phyloP scores from a whole-genome alignment of 208 protist genomes.

The Balamuthia mandrillaris region DNA sequence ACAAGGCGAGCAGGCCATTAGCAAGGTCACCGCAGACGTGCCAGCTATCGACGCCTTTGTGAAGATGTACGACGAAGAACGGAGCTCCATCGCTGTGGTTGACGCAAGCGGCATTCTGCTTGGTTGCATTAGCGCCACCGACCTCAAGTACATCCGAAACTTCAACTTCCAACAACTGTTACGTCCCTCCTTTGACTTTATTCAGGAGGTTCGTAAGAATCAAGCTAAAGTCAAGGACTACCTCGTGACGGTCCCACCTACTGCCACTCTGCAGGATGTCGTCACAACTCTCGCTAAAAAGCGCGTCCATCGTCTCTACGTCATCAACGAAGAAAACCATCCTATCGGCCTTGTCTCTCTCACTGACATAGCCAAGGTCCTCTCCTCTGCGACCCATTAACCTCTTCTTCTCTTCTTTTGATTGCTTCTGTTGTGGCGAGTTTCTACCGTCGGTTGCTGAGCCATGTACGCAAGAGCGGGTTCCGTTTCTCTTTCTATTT shows the following conservation, averaged over 20 bases:
- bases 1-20: neutral
- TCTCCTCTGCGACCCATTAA: too few species aligned
- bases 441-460: too few species aligned
- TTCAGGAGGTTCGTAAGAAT: neutral
- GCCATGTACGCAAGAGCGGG: too few species aligned
- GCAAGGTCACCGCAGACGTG: neutral
- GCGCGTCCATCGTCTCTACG: slow-evolving; percentile 10
- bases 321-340: neutral
- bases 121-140: slow-evolving; percentile 15
- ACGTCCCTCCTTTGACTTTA: neutral
- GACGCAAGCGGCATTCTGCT: neutral
- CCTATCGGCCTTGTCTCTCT: neutral
- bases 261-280: neutral
- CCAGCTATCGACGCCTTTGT: slow-evolving; percentile 23
- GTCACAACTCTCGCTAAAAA: slow-evolving; percentile 13
- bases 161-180: slow-evolving; percentile 1
- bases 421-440: too few species aligned
- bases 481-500: too few species aligned
- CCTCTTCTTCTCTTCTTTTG: too few species aligned
- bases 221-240: neutral
- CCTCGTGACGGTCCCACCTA: too few species aligned
- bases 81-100: slow-evolving; percentile 4
- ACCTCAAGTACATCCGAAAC: slow-evolving; percentile 13
- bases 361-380: slow-evolving; percentile 17
- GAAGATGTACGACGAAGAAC: neutral